A percentile compares a stretch with the other conserved stretches of the same genome.
These are phyloP conservation scores for Diplodia scrobiculata DNA, from an alignment of 2,329 filamentous ascomycete species.

Conservation along the genomic window DNA sequence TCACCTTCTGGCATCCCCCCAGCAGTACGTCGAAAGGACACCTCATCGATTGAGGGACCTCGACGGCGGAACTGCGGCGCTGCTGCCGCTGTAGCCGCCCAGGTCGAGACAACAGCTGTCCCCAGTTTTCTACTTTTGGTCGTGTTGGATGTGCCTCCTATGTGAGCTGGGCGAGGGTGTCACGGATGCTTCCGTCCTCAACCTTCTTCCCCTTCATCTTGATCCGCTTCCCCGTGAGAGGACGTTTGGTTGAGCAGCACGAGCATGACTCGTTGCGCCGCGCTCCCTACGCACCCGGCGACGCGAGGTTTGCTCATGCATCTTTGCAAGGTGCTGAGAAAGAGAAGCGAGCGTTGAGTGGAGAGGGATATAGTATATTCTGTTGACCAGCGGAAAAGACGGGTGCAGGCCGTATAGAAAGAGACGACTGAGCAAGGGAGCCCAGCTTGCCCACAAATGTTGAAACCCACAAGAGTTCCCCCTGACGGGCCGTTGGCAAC, in stretches of 20 bases:
- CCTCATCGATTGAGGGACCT: not conserved
- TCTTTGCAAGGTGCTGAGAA: not conserved
- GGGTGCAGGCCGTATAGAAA: not conserved
- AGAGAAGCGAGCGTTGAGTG: no score
- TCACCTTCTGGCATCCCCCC: not conserved
- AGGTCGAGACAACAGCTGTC: constrained; percentile 1
- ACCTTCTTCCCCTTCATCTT: not conserved
- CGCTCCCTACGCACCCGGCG: not conserved
- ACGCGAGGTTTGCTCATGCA: not conserved
- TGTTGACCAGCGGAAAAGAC: not conserved
- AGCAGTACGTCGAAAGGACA: not conserved
- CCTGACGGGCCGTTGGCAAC: not conserved
- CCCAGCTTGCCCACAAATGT: not conserved
- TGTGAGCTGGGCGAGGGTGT: constrained; percentile 2
- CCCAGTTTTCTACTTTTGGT: not conserved
- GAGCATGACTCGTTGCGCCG: not conserved
- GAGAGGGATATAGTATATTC: no score
- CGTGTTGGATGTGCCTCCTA: not conserved
- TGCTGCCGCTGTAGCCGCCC: constrained; percentile 1
- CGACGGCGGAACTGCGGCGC: constrained; percentile 17
- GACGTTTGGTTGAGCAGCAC: not conserved
- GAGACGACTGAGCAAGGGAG: not conserved
- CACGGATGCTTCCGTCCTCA: not conserved
- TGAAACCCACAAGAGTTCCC: not conserved
- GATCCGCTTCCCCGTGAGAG: not conserved